Conservation (phyloP, 352 stramenopile species). For the Pythium dissotocum region DNA sequence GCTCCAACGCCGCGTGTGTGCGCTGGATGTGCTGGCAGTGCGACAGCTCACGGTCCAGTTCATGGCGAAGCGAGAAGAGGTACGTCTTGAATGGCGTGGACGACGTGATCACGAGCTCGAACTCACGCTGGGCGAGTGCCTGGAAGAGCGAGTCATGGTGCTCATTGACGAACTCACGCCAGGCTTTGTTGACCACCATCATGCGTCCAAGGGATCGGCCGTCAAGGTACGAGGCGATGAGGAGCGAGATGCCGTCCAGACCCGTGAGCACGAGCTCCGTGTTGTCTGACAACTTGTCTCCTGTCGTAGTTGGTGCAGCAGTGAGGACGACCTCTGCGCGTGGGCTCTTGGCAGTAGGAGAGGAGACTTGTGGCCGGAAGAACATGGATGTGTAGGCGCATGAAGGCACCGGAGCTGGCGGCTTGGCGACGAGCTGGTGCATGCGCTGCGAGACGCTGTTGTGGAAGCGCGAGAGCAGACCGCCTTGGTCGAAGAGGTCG, state of each 20-base stretch:
- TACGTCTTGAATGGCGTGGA: constrained; percentile 55
- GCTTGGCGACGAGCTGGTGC: constrained; percentile 19
- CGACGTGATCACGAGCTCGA: constrained; percentile 44
- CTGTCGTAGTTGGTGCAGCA: neutral
- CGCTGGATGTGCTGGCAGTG: constrained; percentile 45
- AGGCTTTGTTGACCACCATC: constrained; percentile 43
- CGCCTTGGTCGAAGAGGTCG: constrained; percentile 18
- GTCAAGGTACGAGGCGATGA: constrained; percentile 55
- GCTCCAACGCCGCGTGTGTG: constrained; percentile 46
- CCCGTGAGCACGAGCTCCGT: constrained; percentile 35
- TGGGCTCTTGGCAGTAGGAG: neutral
- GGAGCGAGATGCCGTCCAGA: constrained; percentile 52
- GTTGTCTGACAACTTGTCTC: neutral
- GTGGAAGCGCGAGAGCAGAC: constrained; percentile 20
- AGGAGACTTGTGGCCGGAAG: neutral
- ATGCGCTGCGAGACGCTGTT: constrained; percentile 14
- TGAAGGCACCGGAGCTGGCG: neutral
- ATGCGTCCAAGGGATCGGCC: constrained; percentile 44
- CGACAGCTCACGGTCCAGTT: constrained; percentile 46
- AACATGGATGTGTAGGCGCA: constrained; percentile 16
- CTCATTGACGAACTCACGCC: constrained; percentile 39
- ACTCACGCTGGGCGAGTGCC: constrained; percentile 38
- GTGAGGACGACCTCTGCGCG: neutral
- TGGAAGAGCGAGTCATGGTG: constrained; percentile 46
- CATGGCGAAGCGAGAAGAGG: constrained; percentile 43